Percentiles rank a stretch among this genome's conserved stretches.
Conservation (phyloP, 345 rosid genomes). For the Noccaea caerulescens region DNA sequence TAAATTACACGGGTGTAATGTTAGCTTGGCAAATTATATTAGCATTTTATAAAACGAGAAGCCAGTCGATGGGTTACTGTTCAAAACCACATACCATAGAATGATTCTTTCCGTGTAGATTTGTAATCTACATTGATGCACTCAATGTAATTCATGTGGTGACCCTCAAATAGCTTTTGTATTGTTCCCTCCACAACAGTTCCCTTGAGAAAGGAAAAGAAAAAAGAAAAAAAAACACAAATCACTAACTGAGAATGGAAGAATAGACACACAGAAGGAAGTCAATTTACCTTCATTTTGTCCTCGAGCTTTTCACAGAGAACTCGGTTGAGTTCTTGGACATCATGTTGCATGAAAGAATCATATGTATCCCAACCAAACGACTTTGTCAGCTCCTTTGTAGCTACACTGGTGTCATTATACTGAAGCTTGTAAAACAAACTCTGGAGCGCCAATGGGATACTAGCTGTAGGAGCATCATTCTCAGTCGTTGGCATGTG, state of each 20-base stretch:
- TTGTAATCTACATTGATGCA: conserved; percentile 97
- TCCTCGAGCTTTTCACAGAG: conserved; percentile 93
- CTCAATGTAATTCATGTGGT: conserved; percentile 96
- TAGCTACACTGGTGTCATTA: conserved; percentile 89
- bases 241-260: conserved; percentile 17
- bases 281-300: conserved; percentile 81
- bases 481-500: conserved; percentile 99
- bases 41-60: conserved; percentile 23
- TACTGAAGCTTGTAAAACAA: conserved; percentile 96
- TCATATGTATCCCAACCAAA: conserved; percentile 99
- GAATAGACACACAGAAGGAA: conserved; percentile 23
- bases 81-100: conserved; percentile 66
- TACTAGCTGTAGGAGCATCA: conserved; percentile 92
- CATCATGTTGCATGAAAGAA: conserved; percentile 99
- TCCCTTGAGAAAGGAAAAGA: conserved; percentile 54
- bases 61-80: conserved; percentile 1
- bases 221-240: conserved; percentile 17
- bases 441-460: conserved; percentile 96
- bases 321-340: conserved; percentile 96
- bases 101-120: conserved; percentile 94
- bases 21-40: conserved; percentile 21
- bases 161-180: conserved; percentile 96
- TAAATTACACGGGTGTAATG: conserved; percentile 21
- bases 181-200: conserved; percentile 99
- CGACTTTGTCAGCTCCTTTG: conserved; percentile 91